These are phyloP conservation scores for Butyriboletus appendiculatus DNA, from an alignment of 1,284 basidiomycete genomes.

Conservation along the genomic window DNA sequence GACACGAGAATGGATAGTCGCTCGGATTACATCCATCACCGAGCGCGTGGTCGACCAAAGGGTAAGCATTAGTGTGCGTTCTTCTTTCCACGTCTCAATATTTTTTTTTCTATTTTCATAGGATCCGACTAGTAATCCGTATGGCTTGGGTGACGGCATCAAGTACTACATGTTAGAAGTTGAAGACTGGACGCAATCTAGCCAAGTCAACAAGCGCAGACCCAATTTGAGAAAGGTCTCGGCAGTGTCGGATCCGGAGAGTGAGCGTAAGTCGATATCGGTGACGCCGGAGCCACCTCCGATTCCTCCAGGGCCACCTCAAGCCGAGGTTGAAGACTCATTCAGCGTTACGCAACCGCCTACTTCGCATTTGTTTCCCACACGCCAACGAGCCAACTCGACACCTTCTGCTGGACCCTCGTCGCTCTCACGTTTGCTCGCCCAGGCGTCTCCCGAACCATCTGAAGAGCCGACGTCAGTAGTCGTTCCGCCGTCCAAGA, in stretches of 20 bases:
- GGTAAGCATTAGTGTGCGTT: constrained; percentile 44
- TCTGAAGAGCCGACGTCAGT: constrained; percentile 30
- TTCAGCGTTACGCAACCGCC: constrained; percentile 62
- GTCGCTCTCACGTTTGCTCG: constrained; percentile 71
- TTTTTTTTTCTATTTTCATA: constrained; percentile 28
- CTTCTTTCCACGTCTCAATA: constrained; percentile 8
- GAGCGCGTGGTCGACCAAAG: constrained; percentile 82
- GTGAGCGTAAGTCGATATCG: constrained; percentile 36
- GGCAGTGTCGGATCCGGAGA: constrained; percentile 40
- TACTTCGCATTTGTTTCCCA: constrained; percentile 62
- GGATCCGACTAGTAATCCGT: constrained; percentile 75
- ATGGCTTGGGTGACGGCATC: constrained; percentile 85
- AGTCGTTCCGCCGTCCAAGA: constrained; percentile 28
- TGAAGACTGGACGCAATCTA: constrained; percentile 86
- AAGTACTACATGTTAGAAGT: constrained; percentile 94
- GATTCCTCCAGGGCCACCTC: constrained; percentile 53
- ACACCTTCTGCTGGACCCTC: constrained; percentile 69
- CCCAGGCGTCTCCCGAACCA: constrained; percentile 59
- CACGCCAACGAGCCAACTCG: constrained; percentile 63
- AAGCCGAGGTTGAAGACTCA: constrained; percentile 66
- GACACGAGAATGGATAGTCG: constrained; percentile 92
- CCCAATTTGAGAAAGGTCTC: constrained; percentile 53
- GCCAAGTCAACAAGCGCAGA: constrained; percentile 58
- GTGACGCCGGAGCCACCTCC: constrained; percentile 34
- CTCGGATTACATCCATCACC: constrained; percentile 85